Base-by-base conservation (phyloP, 495 filamentous ascomycete genomes). In the Penicillium longicatenatum region DNA sequence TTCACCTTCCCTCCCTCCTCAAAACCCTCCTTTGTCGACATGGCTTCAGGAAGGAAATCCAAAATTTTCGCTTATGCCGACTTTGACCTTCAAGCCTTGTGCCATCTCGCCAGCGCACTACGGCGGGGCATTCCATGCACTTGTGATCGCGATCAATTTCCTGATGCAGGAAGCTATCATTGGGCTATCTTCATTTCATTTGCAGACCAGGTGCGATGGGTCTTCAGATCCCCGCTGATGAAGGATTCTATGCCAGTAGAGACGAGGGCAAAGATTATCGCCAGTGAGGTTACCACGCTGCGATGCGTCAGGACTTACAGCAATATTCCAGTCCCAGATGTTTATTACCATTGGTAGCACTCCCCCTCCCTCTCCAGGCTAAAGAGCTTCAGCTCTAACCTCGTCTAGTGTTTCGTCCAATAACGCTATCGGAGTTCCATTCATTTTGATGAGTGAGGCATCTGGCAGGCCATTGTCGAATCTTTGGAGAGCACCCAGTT, bases 401-500 rank as follows among this genome's bases (percentile, higher is more conserved):
- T 49, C 26, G 30, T 39, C 42, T 39, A 70, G 67, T 56, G 52
- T 47, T 48, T 65, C 62, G 2, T 47, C 37, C 21, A 57, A 69
- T 46, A 69, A 65, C 48, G 59, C 65, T 2, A 54, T 71, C 24
- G 64, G 61, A 0, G 46, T 69, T 39, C 66, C 69, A 0, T 69
- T 58, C 45, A 67, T 69, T 33, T 14, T 69, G 24, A 71, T 71
- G 59, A 67, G 55, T 54, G 52, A 67, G 52, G 68, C 68, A n/a
- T 45, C 60, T 41, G 68, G 68, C 6, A 39, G 50, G 55, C 60
- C 59, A 31, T 47, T 71, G 19, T 60, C 52, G 45, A 60, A 59
- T 31, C 16, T 47, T 39, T 68, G 62, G 66, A 61, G 50, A 50
- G 16, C 58, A 52, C 29, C 45, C 21, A 39, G 58, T 20, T 60